Evolutionary conservation across 306 rosid species (phyloP), one percentile per base, ranked within the genome.

Genomic region (Lathyrus sativus): DNA sequence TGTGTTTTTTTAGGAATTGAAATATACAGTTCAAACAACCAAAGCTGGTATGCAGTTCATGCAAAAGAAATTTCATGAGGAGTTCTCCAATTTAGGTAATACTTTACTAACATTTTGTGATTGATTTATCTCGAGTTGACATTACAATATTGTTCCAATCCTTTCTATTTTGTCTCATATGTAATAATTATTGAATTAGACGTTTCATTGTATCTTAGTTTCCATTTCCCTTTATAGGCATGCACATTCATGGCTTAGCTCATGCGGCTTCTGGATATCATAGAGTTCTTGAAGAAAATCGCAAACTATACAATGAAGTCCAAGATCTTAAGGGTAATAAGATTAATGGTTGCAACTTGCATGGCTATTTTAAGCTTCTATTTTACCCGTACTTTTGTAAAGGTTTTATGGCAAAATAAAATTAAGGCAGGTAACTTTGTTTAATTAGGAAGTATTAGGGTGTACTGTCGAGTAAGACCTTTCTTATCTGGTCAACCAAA

Each of bases 391-490:
- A 15, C 43, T 33, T 31, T 60, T 56, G 15, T 19, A 63, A 68
- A 28, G 42, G 17, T 58, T 63, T 69, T 43, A 39, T 59, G 45
- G 1, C 35, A 42, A 57, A 41, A 46, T 45, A 53, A 29, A 56
- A 58, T n/a, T 60, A 70, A 74, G 38, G 49, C 35, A 1, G 61
- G 14, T 28, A 69, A 55, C 71, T 80, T 45, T 72, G 56, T 79
- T 62, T 75, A 62, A 77, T 39, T 82, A 92, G 98, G 98, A 77
- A 92, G 96, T 78, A 92, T 92, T 62, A 86, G 98, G 71, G 98
- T 92, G 74, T 92, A 92, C 70, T 92, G 98, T 78, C 88, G 98
- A 71, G 96, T 92, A 70, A 89, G 98, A 74, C 98, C 98, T 50
- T 92, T 89, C 77, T 80, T 92, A 76, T 33, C 96, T 46, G 80